A percentile compares a stretch with the other conserved stretches of the same genome.
Conservation (phyloP, 2,329 filamentous ascomycete genomes). For the Fusarium sambucinum region DNA sequence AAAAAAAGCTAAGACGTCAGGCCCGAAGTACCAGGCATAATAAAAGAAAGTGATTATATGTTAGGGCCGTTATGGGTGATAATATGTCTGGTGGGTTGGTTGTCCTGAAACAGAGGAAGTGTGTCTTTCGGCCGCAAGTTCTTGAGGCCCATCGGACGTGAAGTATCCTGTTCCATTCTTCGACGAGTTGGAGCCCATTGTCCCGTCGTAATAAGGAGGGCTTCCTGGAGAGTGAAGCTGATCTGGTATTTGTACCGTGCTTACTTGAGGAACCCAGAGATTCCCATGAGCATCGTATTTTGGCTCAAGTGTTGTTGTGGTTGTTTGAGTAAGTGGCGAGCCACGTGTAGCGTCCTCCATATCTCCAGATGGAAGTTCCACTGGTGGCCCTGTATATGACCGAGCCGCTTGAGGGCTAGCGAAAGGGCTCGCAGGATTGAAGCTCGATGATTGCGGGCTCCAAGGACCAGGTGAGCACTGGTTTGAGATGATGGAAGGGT, state of each 20-base stretch:
- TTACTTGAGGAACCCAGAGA: conserved; percentile 52
- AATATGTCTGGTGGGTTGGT: conserved; percentile 44
- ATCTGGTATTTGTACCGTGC: conserved; percentile 47
- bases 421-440: conserved; percentile 38
- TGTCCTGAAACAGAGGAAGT: conserved; percentile 20
- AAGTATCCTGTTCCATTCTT: conserved; percentile 40
- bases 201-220: conserved; percentile 37
- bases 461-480: conserved; percentile 44
- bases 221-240: conserved; percentile 39
- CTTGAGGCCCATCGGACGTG: conserved; percentile 40
- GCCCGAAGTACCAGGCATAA: conserved; percentile 5
- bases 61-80: conserved; percentile 37
- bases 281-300: conserved; percentile 52
- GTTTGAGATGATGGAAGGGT: conserved; percentile 39
- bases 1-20: conserved; percentile 14
- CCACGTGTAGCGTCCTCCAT: conserved; percentile 21
- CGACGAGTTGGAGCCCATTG: conserved; percentile 25
- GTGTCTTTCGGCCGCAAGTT: conserved; percentile 41
- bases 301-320: conserved; percentile 32
- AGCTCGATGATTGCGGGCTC: conserved; percentile 46
- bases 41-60: conserved; percentile 6
- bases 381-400: conserved; percentile 45
- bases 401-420: conserved; percentile 36
- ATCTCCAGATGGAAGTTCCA: conserved; percentile 45
- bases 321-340: conserved; percentile 36